phyloP scores from a whole-genome alignment of 2,329 filamentous ascomycete species.

The Xylariomycetidae sp. region DNA sequence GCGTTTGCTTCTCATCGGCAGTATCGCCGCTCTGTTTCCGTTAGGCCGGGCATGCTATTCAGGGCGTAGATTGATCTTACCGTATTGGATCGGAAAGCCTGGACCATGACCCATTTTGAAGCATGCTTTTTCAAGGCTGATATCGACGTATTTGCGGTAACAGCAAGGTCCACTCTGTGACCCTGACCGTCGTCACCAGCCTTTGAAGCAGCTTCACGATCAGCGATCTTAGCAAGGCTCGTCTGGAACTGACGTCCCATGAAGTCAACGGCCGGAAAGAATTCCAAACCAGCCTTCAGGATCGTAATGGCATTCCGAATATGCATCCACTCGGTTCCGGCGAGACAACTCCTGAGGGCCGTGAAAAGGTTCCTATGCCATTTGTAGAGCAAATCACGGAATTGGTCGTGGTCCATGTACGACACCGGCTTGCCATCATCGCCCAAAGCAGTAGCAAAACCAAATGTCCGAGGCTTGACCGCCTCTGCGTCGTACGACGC shows the following conservation, averaged over 20 bases:
- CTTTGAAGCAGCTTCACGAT: slow-evolving; percentile 51
- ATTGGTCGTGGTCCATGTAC: slow-evolving; percentile 79
- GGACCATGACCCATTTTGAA: slow-evolving; percentile 65
- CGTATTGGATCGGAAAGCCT: slow-evolving; percentile 62
- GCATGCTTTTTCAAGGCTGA: slow-evolving; percentile 64
- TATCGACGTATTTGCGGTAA: slow-evolving; percentile 65
- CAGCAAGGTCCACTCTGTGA: slow-evolving; percentile 65
- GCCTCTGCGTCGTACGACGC: slow-evolving; percentile 76
- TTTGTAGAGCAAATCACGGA: slow-evolving; percentile 76
- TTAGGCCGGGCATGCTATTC: slow-evolving; percentile 23
- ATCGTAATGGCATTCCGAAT: slow-evolving; percentile 93
- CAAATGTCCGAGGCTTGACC: slow-evolving; percentile 54
- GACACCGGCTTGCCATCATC: slow-evolving; percentile 62
- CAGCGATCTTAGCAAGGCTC: slow-evolving; percentile 60
- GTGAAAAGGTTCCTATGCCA: slow-evolving; percentile 82
- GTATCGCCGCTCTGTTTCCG: slow-evolving; percentile 34
- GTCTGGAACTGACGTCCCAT: slow-evolving; percentile 66
- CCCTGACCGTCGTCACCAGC: slow-evolving; percentile 46
- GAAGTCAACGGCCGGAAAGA: slow-evolving; percentile 85
- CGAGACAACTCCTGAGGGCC: slow-evolving; percentile 76
- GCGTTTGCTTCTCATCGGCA: slow-evolving; percentile 31
- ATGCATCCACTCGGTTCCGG: slow-evolving; percentile 89
- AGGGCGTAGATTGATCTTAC: slow-evolving; percentile 35
- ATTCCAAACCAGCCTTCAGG: slow-evolving; percentile 70
- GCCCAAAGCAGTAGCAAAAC: slow-evolving; percentile 72